These are phyloP conservation scores for Cavenderia fasciculata DNA, from an alignment of 78 protist genomes.

Conservation along the genomic window DNA sequence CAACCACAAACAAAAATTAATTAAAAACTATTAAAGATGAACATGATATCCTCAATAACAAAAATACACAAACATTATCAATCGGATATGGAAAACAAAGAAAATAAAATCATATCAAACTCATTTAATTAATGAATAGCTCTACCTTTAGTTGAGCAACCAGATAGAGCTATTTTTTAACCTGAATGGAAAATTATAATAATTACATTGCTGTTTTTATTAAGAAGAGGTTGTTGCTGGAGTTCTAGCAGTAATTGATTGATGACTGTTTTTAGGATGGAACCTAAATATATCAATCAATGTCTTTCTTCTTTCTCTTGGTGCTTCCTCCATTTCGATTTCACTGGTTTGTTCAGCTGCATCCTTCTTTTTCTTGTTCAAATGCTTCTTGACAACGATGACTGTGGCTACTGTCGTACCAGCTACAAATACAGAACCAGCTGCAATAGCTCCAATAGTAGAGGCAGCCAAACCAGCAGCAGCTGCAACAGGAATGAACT, in stretches of 20 bases:
- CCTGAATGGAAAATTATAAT: too few relatives aligned
- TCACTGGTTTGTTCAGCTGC: neutral
- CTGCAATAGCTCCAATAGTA: neutral
- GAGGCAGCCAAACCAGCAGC: neutral
- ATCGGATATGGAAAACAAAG: too few relatives aligned
- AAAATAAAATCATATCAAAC: too few relatives aligned
- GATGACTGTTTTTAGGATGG: neutral
- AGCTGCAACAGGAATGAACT: neutral
- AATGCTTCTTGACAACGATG: neutral
- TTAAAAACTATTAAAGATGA: too few relatives aligned
- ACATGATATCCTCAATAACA: too few relatives aligned
- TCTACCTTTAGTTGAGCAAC: too few relatives aligned
- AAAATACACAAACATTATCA: too few relatives aligned
- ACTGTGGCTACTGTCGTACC: neutral
- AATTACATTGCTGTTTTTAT: neutral
- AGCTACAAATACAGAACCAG: neutral
- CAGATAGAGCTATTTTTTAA: too few relatives aligned
- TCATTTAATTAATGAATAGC: too few relatives aligned
- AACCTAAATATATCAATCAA: constrained; percentile 3
- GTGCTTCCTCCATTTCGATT: neutral
- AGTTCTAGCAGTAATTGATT: constrained; percentile 14
- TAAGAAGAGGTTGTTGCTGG: neutral
- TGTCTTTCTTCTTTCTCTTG: constrained; percentile 17
- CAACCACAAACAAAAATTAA: too few relatives aligned
- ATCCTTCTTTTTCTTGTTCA: neutral